These are phyloP conservation scores for Ophiostoma piceae DNA, from an alignment of 2,329 filamentous ascomycete genomes.

Conservation along the genomic window DNA sequence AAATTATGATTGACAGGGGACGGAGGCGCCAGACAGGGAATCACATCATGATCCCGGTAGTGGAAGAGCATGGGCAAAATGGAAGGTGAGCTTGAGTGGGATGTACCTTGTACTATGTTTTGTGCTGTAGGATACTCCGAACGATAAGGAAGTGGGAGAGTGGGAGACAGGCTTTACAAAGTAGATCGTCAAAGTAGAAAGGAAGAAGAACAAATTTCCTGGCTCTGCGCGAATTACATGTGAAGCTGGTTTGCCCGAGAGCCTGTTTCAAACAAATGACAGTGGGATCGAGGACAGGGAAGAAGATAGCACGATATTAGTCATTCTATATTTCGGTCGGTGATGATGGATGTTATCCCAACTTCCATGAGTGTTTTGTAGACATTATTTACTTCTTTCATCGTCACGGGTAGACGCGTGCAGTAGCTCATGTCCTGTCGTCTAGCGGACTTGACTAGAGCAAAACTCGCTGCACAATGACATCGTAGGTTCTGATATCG, in stretches of 20 bases:
- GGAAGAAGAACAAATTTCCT: neutral
- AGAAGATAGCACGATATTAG: neutral
- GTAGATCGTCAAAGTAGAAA: neutral
- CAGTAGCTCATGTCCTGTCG: neutral
- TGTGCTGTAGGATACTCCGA: neutral
- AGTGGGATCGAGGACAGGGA: neutral
- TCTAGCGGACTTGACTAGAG: neutral
- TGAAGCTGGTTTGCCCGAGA: neutral
- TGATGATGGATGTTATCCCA: neutral
- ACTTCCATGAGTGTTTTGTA: neutral
- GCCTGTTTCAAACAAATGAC: slow-evolving; percentile 1
- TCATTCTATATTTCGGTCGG: neutral
- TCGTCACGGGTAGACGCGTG: neutral
- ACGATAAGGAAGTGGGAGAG: neutral
- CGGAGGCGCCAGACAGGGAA: neutral
- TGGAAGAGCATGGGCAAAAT: neutral
- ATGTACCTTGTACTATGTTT: neutral
- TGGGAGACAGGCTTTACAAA: neutral
- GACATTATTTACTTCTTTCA: neutral
- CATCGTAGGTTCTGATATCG: neutral
- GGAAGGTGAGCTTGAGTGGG: neutral
- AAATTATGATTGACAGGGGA: slow-evolving; percentile 15
- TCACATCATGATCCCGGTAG: neutral
- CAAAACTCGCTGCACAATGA: neutral
- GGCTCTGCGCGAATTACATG: slow-evolving; percentile 3